Base-by-base conservation (phyloP, 2,329 filamentous ascomycete genomes). In the Ceratocystis destructans region DNA sequence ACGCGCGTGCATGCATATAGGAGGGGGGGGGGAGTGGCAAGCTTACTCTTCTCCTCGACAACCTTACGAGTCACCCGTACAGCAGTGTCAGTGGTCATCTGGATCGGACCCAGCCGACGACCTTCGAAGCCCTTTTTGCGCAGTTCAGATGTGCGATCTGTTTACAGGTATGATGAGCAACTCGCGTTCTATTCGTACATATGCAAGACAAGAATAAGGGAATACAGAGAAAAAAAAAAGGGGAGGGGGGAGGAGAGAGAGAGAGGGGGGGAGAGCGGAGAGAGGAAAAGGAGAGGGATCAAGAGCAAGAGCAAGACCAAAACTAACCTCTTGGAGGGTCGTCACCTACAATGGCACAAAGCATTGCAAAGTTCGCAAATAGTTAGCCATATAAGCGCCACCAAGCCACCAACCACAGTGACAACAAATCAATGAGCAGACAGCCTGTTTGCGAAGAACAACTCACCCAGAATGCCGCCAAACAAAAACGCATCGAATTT, bases 11-110 rank as follows among this genome's bases (percentile, higher is more conserved):
- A 37, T 25, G 5, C 8, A 64, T 31, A 12, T 7, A 17, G 44
- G 44, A 22, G 22, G 41, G 22, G 7, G 8, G 41, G 25, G 44
- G n/a, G n/a, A 15, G 41, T 25, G 48, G 15, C 46, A 37, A 33
- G 62, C 67, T 67, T 76, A 95, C 92, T 83, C 78, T 88, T 88
- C 70, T 92, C 84, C 72, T 96, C 88, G 10, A 92, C 86, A 5
- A 97, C 88, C 71, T 95, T 87, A 70, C 94, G 84, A 41, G 94
- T 97, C 57, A 96, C 93, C 70, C 94, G 83, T 63, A 96, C 94
- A 3, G 94, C 94, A 22, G 94, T 99, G 75, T 99, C 94, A 3
- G 94, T 99, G 2, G 94, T 97, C 93, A 99, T 96, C 76, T 99
- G 94, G 71, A 92, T 87, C 6, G 93, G 90, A 0, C 94, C 94